Percentiles rank a stretch among this genome's conserved stretches.
These are phyloP conservation scores for Coix lacrymajobi DNA, from an alignment of 176 grass and related monocot species.

Conservation along the genomic window DNA sequence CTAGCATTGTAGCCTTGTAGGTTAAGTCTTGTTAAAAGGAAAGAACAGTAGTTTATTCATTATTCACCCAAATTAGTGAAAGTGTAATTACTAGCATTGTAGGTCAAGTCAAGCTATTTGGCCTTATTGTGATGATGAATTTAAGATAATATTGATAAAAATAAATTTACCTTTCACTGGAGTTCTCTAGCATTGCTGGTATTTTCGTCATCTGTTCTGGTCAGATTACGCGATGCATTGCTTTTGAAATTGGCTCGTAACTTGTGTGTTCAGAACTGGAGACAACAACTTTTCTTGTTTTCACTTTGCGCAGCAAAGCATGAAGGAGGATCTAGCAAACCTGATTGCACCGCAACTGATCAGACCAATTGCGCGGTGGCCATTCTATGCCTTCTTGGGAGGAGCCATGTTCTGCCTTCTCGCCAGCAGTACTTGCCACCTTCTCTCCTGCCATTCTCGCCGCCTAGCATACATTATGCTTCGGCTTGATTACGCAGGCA, in stretches of 20 bases:
- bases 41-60: not conserved
- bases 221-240: not conserved
- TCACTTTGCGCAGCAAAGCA: conserved; percentile 45
- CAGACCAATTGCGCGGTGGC: conserved; percentile 70
- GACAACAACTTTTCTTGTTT: not conserved
- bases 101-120: not conserved
- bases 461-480: conserved; percentile 82
- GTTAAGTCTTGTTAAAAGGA: too few relatives aligned
- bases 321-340: conserved; percentile 72
- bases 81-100: not conserved
- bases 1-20: not conserved
- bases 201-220: not conserved
- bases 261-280: not conserved
- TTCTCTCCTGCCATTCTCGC: conserved; percentile 82
- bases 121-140: not conserved
- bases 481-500: conserved; percentile 82
- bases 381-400: conserved; percentile 74
- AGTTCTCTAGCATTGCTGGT: not conserved
- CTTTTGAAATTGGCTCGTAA: not conserved
- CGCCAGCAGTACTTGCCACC: conserved; percentile 83
- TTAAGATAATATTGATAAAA: not conserved
- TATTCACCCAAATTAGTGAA: not conserved
- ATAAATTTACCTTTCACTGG: not conserved
- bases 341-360: conserved; percentile 55
- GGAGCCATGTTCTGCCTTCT: conserved; percentile 93